Percentiles rank a stretch among this genome's conserved stretches.
Conservation (phyloP, 1,139 yeast species). For the Suhomyces panamericanus region DNA sequence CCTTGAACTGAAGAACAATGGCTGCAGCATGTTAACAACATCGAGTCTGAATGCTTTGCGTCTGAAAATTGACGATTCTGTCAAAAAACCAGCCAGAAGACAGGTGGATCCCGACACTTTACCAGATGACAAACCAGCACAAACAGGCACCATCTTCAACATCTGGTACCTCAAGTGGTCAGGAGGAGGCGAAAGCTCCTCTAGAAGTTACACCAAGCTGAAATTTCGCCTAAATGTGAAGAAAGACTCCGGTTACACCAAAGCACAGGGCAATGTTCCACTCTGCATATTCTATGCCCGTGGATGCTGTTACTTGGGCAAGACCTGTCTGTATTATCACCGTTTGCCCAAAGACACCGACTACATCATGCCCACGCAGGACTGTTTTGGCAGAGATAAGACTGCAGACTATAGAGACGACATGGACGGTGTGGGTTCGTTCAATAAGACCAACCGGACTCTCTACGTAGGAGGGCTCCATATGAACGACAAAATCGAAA, state of each 20-base stretch:
- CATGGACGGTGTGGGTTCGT: constrained; percentile 94
- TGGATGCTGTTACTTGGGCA: constrained; percentile 82
- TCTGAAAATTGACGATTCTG: not conserved
- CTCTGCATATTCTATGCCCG: constrained; percentile 86
- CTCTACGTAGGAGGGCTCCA: constrained; percentile 73
- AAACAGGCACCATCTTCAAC: constrained; percentile 78
- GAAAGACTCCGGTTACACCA: constrained; percentile 74
- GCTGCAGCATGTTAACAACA: too few species aligned
- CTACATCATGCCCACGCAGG: constrained; percentile 59
- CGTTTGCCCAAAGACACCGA: constrained; percentile 62
- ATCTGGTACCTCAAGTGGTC: constrained; percentile 91
- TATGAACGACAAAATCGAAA: constrained; percentile 30
- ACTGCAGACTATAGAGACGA: constrained; percentile 83
- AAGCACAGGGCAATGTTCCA: constrained; percentile 51
- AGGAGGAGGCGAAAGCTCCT: constrained; percentile 59
- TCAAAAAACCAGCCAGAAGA: constrained; percentile 47
- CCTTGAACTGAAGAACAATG: not conserved
- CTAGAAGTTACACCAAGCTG: constrained; percentile 32
- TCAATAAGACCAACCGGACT: constrained; percentile 66
- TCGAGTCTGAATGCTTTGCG: not conserved
- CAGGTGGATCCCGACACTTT: constrained; percentile 72
- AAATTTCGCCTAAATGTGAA: constrained; percentile 57
- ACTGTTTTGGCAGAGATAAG: constrained; percentile 92
- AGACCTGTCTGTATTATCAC: constrained; percentile 74
- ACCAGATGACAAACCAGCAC: constrained; percentile 68